phyloP scores from a whole-genome alignment of 805 yeast species.

The Wickerhamomyces bovis region DNA sequence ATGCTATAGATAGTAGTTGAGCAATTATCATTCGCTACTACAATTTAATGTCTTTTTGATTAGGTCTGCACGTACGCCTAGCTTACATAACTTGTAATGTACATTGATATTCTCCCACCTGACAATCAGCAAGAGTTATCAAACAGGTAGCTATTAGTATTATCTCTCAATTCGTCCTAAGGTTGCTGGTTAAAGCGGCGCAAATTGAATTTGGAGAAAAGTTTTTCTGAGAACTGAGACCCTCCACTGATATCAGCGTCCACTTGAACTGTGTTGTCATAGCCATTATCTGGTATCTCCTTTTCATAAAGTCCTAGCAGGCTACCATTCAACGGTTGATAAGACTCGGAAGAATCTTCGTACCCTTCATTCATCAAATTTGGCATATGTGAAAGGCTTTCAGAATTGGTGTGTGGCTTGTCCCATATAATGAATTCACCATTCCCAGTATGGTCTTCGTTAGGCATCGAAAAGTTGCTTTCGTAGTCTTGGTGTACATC shows the following conservation, averaged over 20 bases:
- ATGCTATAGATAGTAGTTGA: neutral
- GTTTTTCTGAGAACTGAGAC: conserved; percentile 4
- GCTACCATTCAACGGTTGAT: neutral
- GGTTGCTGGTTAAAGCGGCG: conserved; percentile 3
- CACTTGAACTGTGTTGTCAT: neutral
- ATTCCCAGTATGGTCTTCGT: neutral
- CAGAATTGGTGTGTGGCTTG: neutral
- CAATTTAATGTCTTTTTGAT: neutral
- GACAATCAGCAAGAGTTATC: conserved; percentile 3
- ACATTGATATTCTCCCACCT: neutral
- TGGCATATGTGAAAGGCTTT: neutral
- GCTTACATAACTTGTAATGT: neutral
- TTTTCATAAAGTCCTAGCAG: neutral
- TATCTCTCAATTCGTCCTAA: neutral
- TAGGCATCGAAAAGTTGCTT: neutral
- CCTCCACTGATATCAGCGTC: neutral
- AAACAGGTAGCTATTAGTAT: neutral
- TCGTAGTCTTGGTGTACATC: neutral
- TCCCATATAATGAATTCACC: conserved; percentile 7
- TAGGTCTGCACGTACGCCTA: neutral
- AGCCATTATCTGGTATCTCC: neutral
- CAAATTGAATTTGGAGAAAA: conserved; percentile 13
- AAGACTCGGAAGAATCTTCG: neutral
- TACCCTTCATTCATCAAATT: neutral
- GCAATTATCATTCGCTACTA: neutral